phyloP scores from a whole-genome alignment of 2,329 filamentous ascomycete species.

The Arthrobotrys sinensis region DNA sequence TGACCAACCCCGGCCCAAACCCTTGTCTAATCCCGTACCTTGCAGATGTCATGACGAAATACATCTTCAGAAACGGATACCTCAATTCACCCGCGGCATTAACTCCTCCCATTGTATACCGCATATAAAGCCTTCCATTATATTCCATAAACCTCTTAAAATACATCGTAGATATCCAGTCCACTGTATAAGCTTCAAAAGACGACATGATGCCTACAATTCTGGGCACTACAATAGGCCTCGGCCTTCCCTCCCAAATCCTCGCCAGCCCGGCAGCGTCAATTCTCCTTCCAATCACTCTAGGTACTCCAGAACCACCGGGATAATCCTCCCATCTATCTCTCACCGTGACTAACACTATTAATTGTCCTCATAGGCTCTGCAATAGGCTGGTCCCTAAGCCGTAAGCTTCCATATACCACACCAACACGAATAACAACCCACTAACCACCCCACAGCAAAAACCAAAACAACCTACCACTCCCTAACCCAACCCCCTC shows the following conservation, averaged over 20 bases:
- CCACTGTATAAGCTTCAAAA: not conserved
- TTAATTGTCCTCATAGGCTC: constrained; percentile 25
- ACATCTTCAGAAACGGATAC: constrained; percentile 39
- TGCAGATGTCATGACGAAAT: constrained; percentile 59
- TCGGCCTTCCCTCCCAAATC: constrained; percentile 75
- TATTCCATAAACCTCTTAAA: not conserved
- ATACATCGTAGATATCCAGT: not conserved
- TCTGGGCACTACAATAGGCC: constrained; percentile 43
- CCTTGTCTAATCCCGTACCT: constrained; percentile 22
- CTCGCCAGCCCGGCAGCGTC: constrained; percentile 81
- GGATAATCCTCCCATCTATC: constrained; percentile 71
- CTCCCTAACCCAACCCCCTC: constrained; percentile 78
- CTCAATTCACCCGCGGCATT: constrained; percentile 37
- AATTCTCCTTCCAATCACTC: constrained; percentile 80
- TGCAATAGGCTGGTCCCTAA: constrained; percentile 51
- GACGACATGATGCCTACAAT: constrained; percentile 24
- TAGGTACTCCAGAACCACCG: constrained; percentile 78
- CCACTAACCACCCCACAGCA: constrained; percentile 67
- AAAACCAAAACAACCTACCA: constrained; percentile 76
- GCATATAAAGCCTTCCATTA: not conserved
- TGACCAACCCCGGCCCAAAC: not conserved
- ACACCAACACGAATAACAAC: constrained; percentile 15
- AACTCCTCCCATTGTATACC: not conserved
- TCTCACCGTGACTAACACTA: constrained; percentile 71
- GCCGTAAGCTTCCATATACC: constrained; percentile 39